Evolutionary conservation across 352 stramenopile species (phyloP).

Genomic region (Globisporangium perplexum): DNA sequence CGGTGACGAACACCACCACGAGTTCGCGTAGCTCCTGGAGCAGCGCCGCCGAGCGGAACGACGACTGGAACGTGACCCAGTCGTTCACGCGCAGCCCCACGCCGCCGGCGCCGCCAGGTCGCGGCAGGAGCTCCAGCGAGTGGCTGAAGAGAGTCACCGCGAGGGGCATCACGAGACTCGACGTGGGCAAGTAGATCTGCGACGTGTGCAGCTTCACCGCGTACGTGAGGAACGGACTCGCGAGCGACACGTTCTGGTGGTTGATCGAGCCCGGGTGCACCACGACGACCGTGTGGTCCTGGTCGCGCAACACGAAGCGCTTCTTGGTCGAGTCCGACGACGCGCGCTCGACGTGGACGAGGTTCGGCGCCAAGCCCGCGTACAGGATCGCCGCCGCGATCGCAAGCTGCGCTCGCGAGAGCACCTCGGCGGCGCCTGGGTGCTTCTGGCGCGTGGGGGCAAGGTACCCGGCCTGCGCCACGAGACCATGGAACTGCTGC

Average conservation of each 20-base stretch:
- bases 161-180: slow-evolving; percentile 52
- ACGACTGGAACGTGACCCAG: slow-evolving; percentile 59
- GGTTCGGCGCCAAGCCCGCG: slow-evolving; percentile 88
- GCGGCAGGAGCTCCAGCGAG: slow-evolving; percentile 46
- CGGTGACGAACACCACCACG: slow-evolving; percentile 25
- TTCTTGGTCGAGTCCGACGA: slow-evolving; percentile 21
- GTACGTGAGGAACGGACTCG: slow-evolving; percentile 70
- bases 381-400: slow-evolving; percentile 69
- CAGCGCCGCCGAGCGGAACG: slow-evolving; percentile 45
- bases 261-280: slow-evolving; percentile 77
- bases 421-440: slow-evolving; percentile 11
- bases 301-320: slow-evolving; percentile 35
- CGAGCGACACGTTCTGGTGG: slow-evolving; percentile 44
- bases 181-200: slow-evolving; percentile 71
- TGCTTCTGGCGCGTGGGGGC: background rate
- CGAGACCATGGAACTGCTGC: slow-evolving; percentile 62
- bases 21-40: slow-evolving; percentile 37
- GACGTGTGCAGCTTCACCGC: slow-evolving; percentile 81
- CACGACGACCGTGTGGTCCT: slow-evolving; percentile 38
- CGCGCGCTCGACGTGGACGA: slow-evolving; percentile 71
- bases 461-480: slow-evolving; percentile 66
- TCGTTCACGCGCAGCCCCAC: slow-evolving; percentile 64
- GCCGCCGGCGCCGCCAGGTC: slow-evolving; percentile 9
- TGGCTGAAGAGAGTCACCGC: slow-evolving; percentile 70
- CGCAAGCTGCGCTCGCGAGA: slow-evolving; percentile 43